Evolutionary conservation across 1,284 basidiomycete species (phyloP), one percentile per base, ranked within the genome.

Genomic region (Pseudozyma flocculosa): DNA sequence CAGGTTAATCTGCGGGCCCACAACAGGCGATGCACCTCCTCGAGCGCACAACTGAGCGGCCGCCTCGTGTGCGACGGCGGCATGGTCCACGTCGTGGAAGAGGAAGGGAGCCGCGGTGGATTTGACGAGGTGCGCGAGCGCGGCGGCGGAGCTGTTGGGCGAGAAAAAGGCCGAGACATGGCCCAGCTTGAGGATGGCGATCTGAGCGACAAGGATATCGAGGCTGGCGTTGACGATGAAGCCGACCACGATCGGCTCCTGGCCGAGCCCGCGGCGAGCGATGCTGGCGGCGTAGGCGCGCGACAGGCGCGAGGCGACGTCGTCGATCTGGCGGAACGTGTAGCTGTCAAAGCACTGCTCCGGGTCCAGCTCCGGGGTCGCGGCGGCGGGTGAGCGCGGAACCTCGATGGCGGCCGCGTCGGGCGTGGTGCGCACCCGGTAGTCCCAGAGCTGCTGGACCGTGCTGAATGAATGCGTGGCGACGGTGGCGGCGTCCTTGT

Each of bases 111-210:
- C 45, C 17, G 21, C 22, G 5, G 49, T 62, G 3, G 55, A 37
- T 21, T 62, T 57, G 43, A 69, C 26, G 2, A 69, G 53, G 38
- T 69, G 66, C 13, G 45, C 53, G 14, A 60, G 40, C 0, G 66
- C 62, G 7, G 58, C 54, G 2, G 50, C 45, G 24, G 54, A 61
- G 47, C 65, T 69, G 48, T 69, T 66, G 29, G 66, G 66, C 26
- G 66, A 66, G 40, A 69, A 51, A 34, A 69, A 50, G 2, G 54
- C 58, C 13, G 40, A 50, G 3, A 48, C 51, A n/a, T 54, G 60
- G 2, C 64, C 64, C 2, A 67, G 43, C 4, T 55, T 49, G 4
- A 67, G 39, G 36, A 63, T 19, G 18, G 64, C 64, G 40, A 63
- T 49, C 30, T 59, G 42, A 1, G 55, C 39, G 13, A 63, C n/a